Evolutionary conservation across 345 rosid genomes (phyloP), one percentile per base, ranked within the genome.

Genomic region (Eucalyptus erythrocorys): DNA sequence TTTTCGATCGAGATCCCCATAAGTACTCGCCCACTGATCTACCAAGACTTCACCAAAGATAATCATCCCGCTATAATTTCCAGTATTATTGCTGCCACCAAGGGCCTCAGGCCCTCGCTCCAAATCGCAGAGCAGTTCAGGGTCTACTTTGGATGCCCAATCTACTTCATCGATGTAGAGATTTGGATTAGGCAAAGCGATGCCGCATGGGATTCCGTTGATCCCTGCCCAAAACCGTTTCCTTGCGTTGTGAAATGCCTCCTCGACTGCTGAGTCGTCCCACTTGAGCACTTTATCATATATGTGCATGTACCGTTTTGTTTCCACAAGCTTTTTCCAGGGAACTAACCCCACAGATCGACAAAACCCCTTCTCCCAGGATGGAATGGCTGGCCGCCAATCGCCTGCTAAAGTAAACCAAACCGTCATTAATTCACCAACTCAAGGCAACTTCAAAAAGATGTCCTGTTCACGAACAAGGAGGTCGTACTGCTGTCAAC

Each of bases 241-340:
- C 84, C 93, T 93, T 24, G 95, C 96, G 30, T 90, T 90, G n/a
- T 80, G 91, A 89, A 94, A 93, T 2, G 96, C 94, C 26, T 93
- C 93, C 88, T 93, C 89, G 0, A 91, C 96, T 0, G 95, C 96
- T 21, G 94, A 91, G 88, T 93, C 95, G 19, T 94, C 91, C 96
- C 96, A 94, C 10, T 91, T 47, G 21, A 88, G 86, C 80, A 89
- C 84, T 43, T 82, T 82, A 22, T 82, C 51, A 50, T 87, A 82
- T 30, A 82, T 40, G 61, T 49, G 19, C 64, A 87, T 89, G 84
- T 30, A 45, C 81, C 82, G 84, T 68, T 89, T 89, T 10, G 85
- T 45, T 48, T 87, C 89, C 30, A 81, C 40, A 8, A 89, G 59
- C 90, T 82, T 87, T 40, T n/a, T 19, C 90, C 90, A 89, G 10